These are phyloP conservation scores for Ocimum tenuiflorum DNA, from an alignment of 257 asterid genomes.

Conservation along the genomic window DNA sequence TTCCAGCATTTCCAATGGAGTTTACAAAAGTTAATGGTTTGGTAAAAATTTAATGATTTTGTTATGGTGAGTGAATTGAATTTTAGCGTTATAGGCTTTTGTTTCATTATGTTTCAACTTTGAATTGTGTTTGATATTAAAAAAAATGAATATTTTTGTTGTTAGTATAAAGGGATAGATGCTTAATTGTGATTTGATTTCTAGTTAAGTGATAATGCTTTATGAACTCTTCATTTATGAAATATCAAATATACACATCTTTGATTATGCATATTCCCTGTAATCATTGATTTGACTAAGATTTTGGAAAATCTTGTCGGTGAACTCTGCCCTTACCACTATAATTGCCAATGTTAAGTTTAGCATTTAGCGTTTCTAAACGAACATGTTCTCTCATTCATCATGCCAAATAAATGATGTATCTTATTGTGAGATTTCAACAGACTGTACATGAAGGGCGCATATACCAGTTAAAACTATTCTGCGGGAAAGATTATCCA, in stretches of 20 bases:
- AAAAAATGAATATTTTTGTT: too few species aligned
- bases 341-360: slow-evolving; percentile 9
- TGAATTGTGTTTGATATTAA: too few species aligned
- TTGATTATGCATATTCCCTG: not conserved
- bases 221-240: not conserved
- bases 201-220: not conserved
- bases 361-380: not conserved
- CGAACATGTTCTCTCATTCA: not conserved
- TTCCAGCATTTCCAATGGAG: too few species aligned
- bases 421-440: slow-evolving; percentile 15
- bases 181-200: not conserved
- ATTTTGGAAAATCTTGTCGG: not conserved
- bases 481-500: slow-evolving; percentile 77
- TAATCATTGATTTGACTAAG: not conserved
- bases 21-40: too few species aligned
- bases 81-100: too few species aligned
- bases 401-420: not conserved
- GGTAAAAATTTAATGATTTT: too few species aligned
- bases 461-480: slow-evolving; percentile 66
- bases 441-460: slow-evolving; percentile 85
- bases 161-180: too few species aligned
- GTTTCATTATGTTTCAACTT: too few species aligned
- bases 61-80: too few species aligned
- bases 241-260: not conserved
- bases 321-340: not conserved